Percentiles rank a stretch among this genome's conserved stretches.
Evolutionary conservation across 352 stramenopile species (phyloP).

Genomic region (Proteromonas lacertae): DNA sequence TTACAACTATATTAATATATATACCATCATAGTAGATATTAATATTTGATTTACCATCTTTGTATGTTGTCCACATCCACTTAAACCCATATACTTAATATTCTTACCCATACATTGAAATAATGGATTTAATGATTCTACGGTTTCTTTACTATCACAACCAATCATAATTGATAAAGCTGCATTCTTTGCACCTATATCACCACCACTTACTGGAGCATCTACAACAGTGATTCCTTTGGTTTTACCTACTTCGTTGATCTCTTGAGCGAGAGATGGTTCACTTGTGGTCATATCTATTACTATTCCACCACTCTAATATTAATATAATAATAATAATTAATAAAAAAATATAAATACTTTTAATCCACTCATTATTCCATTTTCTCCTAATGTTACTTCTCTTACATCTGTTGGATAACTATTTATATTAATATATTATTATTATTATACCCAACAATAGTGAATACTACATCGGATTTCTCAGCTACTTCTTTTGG

Average conservation of each 20-base stretch:
- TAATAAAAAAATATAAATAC: too few relatives aligned
- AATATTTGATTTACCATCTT: slow-evolving; percentile 43
- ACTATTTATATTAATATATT: too few relatives aligned
- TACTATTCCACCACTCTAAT: slow-evolving; percentile 32
- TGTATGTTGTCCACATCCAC: too few relatives aligned
- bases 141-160: slow-evolving; percentile 29
- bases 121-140: slow-evolving; percentile 39
- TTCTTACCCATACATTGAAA: too few relatives aligned
- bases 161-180: slow-evolving; percentile 53
- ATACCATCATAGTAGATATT: slow-evolving; percentile 9
- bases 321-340: slow-evolving; percentile 14
- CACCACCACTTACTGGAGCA: slow-evolving; percentile 34
- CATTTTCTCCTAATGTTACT: too few relatives aligned
- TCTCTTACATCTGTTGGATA: too few relatives aligned
- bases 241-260: slow-evolving; percentile 25
- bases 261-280: slow-evolving; percentile 39
- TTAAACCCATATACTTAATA: too few relatives aligned
- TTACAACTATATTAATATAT: neutral
- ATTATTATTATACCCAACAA: too few relatives aligned
- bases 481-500: too few relatives aligned
- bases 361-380: too few relatives aligned
- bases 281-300: slow-evolving; percentile 54
- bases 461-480: too few relatives aligned
- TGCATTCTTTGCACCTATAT: slow-evolving; percentile 37
- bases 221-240: slow-evolving; percentile 24